Evolutionary conservation across 345 rosid genomes (phyloP).

Genomic region (Populus pruinosa): DNA sequence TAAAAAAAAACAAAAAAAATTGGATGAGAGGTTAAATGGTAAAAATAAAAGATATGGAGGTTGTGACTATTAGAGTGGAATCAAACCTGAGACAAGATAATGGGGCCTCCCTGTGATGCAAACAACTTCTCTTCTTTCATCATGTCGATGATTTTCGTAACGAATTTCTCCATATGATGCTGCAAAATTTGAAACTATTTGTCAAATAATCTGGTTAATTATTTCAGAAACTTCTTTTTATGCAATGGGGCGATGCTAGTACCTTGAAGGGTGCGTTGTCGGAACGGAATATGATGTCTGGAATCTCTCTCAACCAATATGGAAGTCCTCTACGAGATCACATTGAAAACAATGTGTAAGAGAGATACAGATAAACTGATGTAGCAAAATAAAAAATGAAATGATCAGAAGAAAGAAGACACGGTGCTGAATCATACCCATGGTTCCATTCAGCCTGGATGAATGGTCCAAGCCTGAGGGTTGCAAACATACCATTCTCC

Average conservation of each 20-base stretch:
- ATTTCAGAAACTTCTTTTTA: no score
- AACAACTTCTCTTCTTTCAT: slow-evolving; percentile 50
- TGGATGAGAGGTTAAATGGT: not conserved
- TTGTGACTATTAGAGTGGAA: not conserved
- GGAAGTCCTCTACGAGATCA: slow-evolving; percentile 68
- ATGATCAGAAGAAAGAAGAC: not conserved
- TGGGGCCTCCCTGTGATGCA: slow-evolving; percentile 80
- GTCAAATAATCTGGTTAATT: not conserved
- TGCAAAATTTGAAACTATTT: slow-evolving; percentile 14
- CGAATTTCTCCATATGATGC: slow-evolving; percentile 57
- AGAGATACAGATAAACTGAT: not conserved
- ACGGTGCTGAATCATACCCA: slow-evolving; percentile 48
- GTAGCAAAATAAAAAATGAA: not conserved
- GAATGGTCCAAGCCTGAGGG: slow-evolving; percentile 80
- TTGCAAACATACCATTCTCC: slow-evolving; percentile 58
- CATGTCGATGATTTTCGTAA: slow-evolving; percentile 35
- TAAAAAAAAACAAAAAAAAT: not conserved
- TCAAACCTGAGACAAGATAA: slow-evolving; percentile 59
- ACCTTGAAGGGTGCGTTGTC: slow-evolving; percentile 84
- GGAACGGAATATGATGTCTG: slow-evolving; percentile 61
- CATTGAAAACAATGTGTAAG: not conserved
- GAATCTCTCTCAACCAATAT: slow-evolving; percentile 80
- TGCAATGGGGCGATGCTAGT: not conserved
- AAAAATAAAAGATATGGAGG: not conserved
- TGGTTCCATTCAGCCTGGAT: slow-evolving; percentile 97